Base-by-base conservation (phyloP, 1,284 basidiomycete species). In the Papiliotrema nemorosa region DNA sequence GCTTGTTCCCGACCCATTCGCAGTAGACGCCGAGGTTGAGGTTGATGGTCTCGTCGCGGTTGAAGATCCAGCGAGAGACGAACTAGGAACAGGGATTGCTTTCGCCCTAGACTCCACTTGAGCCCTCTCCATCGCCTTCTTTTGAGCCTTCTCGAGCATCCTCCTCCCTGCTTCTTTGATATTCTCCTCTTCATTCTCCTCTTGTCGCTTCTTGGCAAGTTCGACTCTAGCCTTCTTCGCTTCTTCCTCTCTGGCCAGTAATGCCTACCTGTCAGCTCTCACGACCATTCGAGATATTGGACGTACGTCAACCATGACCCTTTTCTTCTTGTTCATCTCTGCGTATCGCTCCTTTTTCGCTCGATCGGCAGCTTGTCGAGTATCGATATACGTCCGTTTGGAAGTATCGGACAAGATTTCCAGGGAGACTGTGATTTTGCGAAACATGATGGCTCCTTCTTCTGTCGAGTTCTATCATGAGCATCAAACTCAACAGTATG, bases 341-440 rank as follows among this genome's bases (percentile, higher is more conserved):
- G 88, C 80, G 63, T 84, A 89, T 12, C 88, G 82, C 47, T 84
- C 83, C 38, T 83, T 83, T 49, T 83, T 81, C 5, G 84, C 86
- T 21, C 83, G 79, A 54, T 88, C 84, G 1, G 85, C 74, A 47
- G 87, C 84, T 9, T 88, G 75, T 65, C 87, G 86, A 1, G 85
- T 86, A 64, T 92, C 88, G 35, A 93, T 77, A 3, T 85, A 87
- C n/a, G 88, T 80, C 21, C 90, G 84, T 45, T 88, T 84, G 6
- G 86, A 77, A 0, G 87, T 87, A 63, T 94, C 88, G 52, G 88
- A 83, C 3, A 97, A 79, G 18, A 92, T 80, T 60, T 90, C 87
- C 58, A 90, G 87, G 0, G 91, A 86, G 50, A 87, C 81, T 46
- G 87, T 90, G 49, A 97, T 82, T 55, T 87, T 84, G 69, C 93